Conservation (phyloP, 805 yeast genomes). For the Teunomyces atbi region DNA sequence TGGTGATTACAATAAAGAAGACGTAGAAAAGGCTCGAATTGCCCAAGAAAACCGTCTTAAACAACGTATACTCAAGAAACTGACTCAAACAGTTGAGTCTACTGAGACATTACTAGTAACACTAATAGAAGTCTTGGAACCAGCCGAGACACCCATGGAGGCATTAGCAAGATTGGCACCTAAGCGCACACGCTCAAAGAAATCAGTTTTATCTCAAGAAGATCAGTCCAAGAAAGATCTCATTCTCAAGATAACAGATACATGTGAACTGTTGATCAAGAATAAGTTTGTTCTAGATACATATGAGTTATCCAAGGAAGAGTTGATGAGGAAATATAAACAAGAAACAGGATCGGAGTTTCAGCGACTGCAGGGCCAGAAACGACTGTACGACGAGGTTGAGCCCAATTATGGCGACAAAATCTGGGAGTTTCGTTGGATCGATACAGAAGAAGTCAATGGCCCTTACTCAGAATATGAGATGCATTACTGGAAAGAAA, state of each 20-base stretch:
- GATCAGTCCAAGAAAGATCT: not conserved
- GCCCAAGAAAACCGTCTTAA: slow-evolving; percentile 25
- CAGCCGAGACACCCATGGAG: slow-evolving; percentile 61
- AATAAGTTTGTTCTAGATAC: slow-evolving; percentile 40
- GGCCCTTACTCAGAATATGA: slow-evolving; percentile 53
- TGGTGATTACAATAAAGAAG: slow-evolving; percentile 29
- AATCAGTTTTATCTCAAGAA: not conserved
- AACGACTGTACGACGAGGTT: slow-evolving; percentile 20
- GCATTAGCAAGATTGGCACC: slow-evolving; percentile 45
- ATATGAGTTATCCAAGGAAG: slow-evolving; percentile 58
- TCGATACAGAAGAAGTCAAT: slow-evolving; percentile 38
- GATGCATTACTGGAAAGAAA: slow-evolving; percentile 53
- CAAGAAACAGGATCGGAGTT: slow-evolving; percentile 42
- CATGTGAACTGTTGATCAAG: slow-evolving; percentile 43
- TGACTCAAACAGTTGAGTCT: no score
- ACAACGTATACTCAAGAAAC: not conserved
- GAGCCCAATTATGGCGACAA: slow-evolving; percentile 27
- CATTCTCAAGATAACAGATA: slow-evolving; percentile 45
- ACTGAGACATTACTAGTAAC: slow-evolving; percentile 12
- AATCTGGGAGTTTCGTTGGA: slow-evolving; percentile 52
- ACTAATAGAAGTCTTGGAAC: slow-evolving; percentile 48
- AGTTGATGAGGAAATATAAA: slow-evolving; percentile 45
- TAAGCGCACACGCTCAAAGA: slow-evolving; percentile 17
- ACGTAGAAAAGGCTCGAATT: slow-evolving; percentile 42
- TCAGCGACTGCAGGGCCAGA: slow-evolving; percentile 15